Percentiles rank a stretch among this genome's conserved stretches.
These are phyloP conservation scores for barley (Hordeum vulgare) DNA, from an alignment of 176 grass and related monocot species.

Conservation along the genomic window MorexV3_pseudomolecules_assembly NC_058523.1:34840659-34841158, in stretches of 20 bases:
- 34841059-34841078: too few relatives aligned
- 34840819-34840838: neutral
- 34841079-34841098: too few relatives aligned
- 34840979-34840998: too few relatives aligned
- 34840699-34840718: constrained; percentile 34
- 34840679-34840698: constrained; percentile 23
- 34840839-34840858: neutral
- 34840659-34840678: constrained; percentile 10
- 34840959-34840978: too few relatives aligned
- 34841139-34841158: too few relatives aligned
- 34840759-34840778: neutral
- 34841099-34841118: too few relatives aligned
- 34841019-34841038: too few relatives aligned
- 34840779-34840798: neutral
- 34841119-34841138: too few relatives aligned
- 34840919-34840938: too few relatives aligned
- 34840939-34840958: too few relatives aligned
- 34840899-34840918: neutral
- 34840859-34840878: neutral
- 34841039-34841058: too few relatives aligned
- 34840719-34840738: constrained; percentile 19
- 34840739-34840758: constrained; percentile 5
- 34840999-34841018: too few relatives aligned
- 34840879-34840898: neutral
- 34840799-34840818: neutral